Conservation (phyloP, 352 stramenopile genomes). For the Phytopythium aichiense region DNA sequence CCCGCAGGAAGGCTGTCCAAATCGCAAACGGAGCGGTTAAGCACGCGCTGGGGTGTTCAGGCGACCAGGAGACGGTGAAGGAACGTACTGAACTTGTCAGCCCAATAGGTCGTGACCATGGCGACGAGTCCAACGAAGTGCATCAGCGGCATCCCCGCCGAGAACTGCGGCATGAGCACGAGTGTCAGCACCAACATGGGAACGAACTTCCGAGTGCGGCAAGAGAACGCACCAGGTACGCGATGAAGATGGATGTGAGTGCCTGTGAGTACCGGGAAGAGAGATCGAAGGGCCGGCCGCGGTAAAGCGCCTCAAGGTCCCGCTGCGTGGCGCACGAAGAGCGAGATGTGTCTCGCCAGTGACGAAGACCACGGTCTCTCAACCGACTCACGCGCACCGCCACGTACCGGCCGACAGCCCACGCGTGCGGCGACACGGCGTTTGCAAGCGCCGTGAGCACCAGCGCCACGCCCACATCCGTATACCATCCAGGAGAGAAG, state of each 20-base stretch:
- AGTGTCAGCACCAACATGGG: not conserved
- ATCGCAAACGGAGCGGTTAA: not conserved
- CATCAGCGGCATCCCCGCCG: constrained; percentile 73
- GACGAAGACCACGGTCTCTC: constrained; percentile 44
- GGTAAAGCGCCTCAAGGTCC: constrained; percentile 74
- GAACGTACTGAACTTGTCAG: constrained; percentile 82
- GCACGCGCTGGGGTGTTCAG: not conserved
- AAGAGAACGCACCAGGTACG: constrained; percentile 50
- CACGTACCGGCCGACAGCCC: constrained; percentile 55
- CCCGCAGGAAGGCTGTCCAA: constrained; percentile 50
- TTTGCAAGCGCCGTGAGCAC: constrained; percentile 87
- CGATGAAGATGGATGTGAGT: constrained; percentile 82
- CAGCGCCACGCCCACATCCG: constrained; percentile 71
- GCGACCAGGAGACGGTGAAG: not conserved
- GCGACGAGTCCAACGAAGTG: constrained; percentile 66
- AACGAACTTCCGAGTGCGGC: not conserved
- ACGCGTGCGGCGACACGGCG: constrained; percentile 63
- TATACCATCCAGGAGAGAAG: constrained; percentile 75
- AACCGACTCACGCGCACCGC: constrained; percentile 46
- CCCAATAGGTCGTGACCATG: constrained; percentile 82
- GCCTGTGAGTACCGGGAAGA: constrained; percentile 65
- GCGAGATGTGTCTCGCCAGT: constrained; percentile 54
- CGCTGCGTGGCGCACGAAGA: constrained; percentile 79
- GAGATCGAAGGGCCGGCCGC: constrained; percentile 75
- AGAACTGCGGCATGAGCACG: constrained; percentile 41